Conservation (phyloP, 169 alveolate genomes). For the Cytauxzoon felis region DNA sequence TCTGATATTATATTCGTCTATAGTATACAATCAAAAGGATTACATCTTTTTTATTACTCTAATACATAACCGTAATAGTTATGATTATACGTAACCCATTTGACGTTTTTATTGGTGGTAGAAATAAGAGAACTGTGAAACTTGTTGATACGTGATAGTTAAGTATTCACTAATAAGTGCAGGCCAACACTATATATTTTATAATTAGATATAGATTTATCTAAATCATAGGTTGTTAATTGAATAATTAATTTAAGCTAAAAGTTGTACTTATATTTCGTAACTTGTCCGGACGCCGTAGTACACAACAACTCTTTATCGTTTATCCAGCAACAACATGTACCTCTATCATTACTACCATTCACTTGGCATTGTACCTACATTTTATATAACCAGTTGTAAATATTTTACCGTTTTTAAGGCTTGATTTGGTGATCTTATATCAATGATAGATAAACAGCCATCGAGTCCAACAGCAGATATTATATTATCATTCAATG, state of each 20-base stretch:
- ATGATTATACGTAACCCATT: no score
- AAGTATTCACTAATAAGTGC: no score
- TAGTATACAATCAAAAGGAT: neutral
- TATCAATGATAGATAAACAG: slow-evolving; percentile 28
- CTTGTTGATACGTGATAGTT: no score
- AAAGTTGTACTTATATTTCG: slow-evolving; percentile 6
- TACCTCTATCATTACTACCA: slow-evolving; percentile 46
- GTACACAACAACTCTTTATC: slow-evolving; percentile 35
- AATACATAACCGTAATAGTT: no score
- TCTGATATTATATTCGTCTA: neutral
- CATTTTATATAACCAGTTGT: neutral
- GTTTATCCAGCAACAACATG: slow-evolving; percentile 34
- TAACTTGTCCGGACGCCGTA: slow-evolving; percentile 52
- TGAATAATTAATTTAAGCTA: neutral
- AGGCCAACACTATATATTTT: no score
- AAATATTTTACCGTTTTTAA: slow-evolving; percentile 36
- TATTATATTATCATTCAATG: slow-evolving; percentile 12
- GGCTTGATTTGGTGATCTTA: slow-evolving; percentile 42
- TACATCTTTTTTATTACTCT: slow-evolving; percentile 5
- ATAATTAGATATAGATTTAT: no score
- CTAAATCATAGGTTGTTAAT: no score
- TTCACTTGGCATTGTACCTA: slow-evolving; percentile 24
- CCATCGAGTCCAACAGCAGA: slow-evolving; percentile 53
- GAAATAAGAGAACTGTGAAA: no score
- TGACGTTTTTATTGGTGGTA: no score